A percentile compares a stretch with the other conserved stretches of the same genome.
Conservation (phyloP, 371 early-diverging fungal species). For the Synchytrium microbalum region DNA sequence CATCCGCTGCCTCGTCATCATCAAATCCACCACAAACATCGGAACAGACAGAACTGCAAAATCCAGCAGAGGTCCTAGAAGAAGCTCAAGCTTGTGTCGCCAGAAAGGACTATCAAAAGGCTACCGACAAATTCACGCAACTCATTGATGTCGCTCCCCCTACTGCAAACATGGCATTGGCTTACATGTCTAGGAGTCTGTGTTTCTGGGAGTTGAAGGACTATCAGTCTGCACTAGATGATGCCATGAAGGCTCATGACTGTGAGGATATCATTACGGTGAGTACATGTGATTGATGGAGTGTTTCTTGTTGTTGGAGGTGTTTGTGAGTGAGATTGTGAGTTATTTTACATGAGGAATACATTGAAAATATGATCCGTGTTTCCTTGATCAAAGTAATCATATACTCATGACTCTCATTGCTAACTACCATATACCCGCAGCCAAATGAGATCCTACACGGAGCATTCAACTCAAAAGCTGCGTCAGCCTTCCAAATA, state of each 20-base stretch:
- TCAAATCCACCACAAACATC: neutral
- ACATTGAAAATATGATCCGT: too few relatives aligned
- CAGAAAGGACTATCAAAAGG: slow-evolving; percentile 8
- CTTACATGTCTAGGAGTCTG: neutral
- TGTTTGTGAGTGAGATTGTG: too few relatives aligned
- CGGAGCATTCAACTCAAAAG: neutral
- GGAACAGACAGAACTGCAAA: too few relatives aligned
- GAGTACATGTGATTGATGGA: too few relatives aligned
- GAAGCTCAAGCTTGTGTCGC: slow-evolving; percentile 18
- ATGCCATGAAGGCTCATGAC: neutral
- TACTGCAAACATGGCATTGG: neutral
- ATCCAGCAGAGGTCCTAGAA: slow-evolving; percentile 13
- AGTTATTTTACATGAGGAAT: too few relatives aligned
- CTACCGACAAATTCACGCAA: slow-evolving; percentile 11
- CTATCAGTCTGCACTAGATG: neutral
- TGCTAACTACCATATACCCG: neutral
- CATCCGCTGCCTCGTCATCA: neutral
- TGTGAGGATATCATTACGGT: neutral
- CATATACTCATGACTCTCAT: neutral
- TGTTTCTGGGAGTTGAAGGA: slow-evolving; percentile 3
- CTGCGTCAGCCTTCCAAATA: neutral
- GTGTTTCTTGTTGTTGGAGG: too few relatives aligned
- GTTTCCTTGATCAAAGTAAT: neutral
- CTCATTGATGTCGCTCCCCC: slow-evolving; percentile 11
- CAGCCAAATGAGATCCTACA: neutral